Conservation (phyloP, 345 rosid species). For the Carallia pectinifolia region DNA sequence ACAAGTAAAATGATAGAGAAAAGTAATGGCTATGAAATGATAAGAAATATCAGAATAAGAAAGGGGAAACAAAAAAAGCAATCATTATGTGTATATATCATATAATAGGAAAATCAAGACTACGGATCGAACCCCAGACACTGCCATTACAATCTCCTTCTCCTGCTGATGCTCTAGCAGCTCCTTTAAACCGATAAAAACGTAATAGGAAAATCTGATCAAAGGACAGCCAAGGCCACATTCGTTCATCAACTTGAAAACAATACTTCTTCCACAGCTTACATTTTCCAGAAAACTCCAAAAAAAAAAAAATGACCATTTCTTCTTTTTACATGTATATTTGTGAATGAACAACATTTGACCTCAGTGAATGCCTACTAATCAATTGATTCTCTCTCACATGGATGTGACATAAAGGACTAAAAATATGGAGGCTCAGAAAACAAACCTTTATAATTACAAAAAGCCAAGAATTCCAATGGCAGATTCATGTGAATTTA, state of each 20-base stretch:
- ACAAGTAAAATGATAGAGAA: too few species aligned
- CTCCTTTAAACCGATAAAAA: too few species aligned
- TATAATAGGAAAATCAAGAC: background rate
- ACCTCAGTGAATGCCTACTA: constrained; percentile 7
- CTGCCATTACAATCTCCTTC: too few species aligned
- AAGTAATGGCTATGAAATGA: too few species aligned
- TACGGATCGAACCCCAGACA: too few species aligned
- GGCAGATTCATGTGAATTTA: constrained; percentile 47
- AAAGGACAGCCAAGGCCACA: background rate
- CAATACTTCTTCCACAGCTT: background rate
- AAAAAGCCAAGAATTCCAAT: constrained; percentile 30
- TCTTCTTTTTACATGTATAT: constrained; percentile 10
- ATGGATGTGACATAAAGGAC: constrained; percentile 16
- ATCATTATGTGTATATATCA: background rate
- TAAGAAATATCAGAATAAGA: background rate
- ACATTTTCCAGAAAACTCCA: constrained; percentile 8
- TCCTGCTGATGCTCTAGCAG: too few species aligned
- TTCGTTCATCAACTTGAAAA: background rate
- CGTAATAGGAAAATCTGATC: background rate
- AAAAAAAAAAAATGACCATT: background rate
- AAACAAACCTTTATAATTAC: constrained; percentile 43
- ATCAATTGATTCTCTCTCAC: background rate
- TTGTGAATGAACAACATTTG: background rate
- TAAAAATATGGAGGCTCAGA: constrained; percentile 25
- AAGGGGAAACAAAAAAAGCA: too few species aligned